A percentile compares a stretch with the other conserved stretches of the same genome.
Conservation (phyloP, 2,329 filamentous ascomycete species). For the Cladophialophora carrionii region DNA sequence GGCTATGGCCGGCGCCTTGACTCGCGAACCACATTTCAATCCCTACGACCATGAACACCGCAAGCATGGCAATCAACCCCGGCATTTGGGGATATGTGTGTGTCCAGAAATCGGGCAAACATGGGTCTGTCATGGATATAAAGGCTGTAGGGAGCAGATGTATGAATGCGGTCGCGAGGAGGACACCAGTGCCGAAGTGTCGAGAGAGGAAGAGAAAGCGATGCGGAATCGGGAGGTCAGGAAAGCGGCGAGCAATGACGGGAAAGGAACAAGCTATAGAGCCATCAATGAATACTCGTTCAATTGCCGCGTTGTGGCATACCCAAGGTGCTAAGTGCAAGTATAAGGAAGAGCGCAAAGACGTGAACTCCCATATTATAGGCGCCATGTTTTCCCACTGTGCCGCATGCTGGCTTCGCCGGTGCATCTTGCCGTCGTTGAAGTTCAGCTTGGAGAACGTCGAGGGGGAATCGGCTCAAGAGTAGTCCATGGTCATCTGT, state of each 20-base stretch:
- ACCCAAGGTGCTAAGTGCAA: conserved; percentile 64
- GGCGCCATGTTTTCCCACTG: conserved; percentile 36
- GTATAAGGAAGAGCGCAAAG: conserved; percentile 68
- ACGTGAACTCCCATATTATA: conserved; percentile 72
- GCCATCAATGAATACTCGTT: conserved; percentile 21
- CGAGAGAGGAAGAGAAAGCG: conserved; percentile 68
- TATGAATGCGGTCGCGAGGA: conserved; percentile 85
- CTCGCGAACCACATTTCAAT: conserved; percentile 70
- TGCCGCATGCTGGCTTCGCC: conserved; percentile 57
- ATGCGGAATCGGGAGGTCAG: conserved; percentile 61
- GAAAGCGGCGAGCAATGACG: conserved; percentile 63
- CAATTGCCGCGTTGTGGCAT: conserved; percentile 36
- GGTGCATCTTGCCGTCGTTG: conserved; percentile 51
- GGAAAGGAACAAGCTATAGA: conserved; percentile 67
- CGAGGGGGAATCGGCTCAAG: conserved; percentile 30
- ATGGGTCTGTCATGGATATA: conserved; percentile 67
- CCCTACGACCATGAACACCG: conserved; percentile 52
- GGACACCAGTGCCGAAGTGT: conserved; percentile 79
- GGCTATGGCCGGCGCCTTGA: conserved; percentile 63
- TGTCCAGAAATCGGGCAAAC: conserved; percentile 54
- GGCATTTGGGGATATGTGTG: conserved; percentile 53
- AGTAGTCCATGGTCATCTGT: conserved; percentile 22
- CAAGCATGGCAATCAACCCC: conserved; percentile 52
- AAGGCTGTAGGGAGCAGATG: conserved; percentile 73
- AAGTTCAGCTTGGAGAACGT: conserved; percentile 55